phyloP scores from a whole-genome alignment of 179 eudicot genomes.

The Beta macrorhiza region DNA sequence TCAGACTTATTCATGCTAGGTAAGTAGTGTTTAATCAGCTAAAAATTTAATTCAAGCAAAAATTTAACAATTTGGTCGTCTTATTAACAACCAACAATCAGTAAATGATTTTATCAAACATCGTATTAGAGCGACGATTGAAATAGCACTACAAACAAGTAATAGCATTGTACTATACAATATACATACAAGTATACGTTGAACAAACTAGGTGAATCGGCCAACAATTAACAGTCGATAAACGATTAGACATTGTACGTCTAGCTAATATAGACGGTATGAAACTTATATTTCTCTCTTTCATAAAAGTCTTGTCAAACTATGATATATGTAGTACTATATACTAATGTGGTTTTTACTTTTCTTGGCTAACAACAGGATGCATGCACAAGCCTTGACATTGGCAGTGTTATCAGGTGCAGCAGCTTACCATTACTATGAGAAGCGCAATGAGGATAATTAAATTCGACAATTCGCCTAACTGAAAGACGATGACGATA shows the following conservation, averaged over 20 bases:
- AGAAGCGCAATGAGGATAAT: constrained; percentile 13
- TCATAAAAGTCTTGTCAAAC: too few relatives aligned
- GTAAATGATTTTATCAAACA: too few relatives aligned
- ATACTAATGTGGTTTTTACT: not conserved
- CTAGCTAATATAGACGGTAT: too few relatives aligned
- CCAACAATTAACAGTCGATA: not conserved
- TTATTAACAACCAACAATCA: not conserved
- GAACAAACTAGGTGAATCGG: not conserved
- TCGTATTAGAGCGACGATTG: too few relatives aligned
- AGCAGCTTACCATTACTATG: constrained; percentile 60
- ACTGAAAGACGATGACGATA: not conserved
- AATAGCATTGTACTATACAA: not conserved
- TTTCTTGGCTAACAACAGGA: constrained; percentile 32
- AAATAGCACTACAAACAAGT: too few relatives aligned
- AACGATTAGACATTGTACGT: too few relatives aligned
- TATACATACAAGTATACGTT: not conserved
- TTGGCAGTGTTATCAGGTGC: constrained; percentile 70
- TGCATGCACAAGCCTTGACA: constrained; percentile 84
- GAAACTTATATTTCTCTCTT: too few relatives aligned
- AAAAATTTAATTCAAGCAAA: too few relatives aligned
- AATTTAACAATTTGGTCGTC: not conserved
- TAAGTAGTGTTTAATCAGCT: not conserved
- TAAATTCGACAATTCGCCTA: not conserved
- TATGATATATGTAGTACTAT: not conserved
- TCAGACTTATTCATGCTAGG: constrained; percentile 85